Base-by-base conservation (phyloP, 768 basidiomycete genomes). In the Guyanaporus albipodus region DNA sequence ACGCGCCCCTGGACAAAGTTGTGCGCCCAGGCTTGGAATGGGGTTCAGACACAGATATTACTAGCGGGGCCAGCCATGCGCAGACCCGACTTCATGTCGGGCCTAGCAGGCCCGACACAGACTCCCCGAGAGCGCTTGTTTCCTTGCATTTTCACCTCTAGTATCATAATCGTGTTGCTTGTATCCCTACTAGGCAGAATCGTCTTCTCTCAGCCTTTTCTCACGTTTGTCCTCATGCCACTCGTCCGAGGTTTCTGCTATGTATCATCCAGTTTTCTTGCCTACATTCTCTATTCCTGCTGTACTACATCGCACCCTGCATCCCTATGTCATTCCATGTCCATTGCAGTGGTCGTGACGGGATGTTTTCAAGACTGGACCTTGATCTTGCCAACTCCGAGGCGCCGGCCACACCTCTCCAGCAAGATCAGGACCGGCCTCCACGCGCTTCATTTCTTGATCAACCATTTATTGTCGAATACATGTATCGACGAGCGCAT, bases 41-140 rank as follows among this genome's bases (percentile, higher is more conserved):
- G 66, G 61, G 17, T 58, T 53, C 49, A 61, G 63, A 50, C 54
- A 67, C 44, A 54, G 55, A 40, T 51, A 49, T 54, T 56, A n/a
- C 38, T 53, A 60, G 49, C 47, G 29, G 51, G 39, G n/a, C 38
- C 33, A 44, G 22, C 17, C 18, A 12, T 22, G 41, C 35, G 15
- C 35, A 23, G n/a, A n/a, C n/a, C n/a, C n/a, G n/a, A 42, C 48
- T 35, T 39, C 27, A 33, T 44, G 38, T 50, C 36, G 46, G 48
- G 22, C 33, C 28, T 29, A 29, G 29, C 33, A 2, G n/a, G n/a
- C 21, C 38, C 23, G 28, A 21, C 32, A 24, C 12, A 36, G 15
- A 17, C 23, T 21, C 32, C 37, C 11, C 6, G 15, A 35, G 43
- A 44, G 53, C 28, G 38, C 42, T 46, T 18, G 46, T 55, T 35